Evolutionary conservation across 2,329 filamentous ascomycete genomes (phyloP), one percentile per base, ranked within the genome.

Genomic region (Ophiocordyceps australis): DNA sequence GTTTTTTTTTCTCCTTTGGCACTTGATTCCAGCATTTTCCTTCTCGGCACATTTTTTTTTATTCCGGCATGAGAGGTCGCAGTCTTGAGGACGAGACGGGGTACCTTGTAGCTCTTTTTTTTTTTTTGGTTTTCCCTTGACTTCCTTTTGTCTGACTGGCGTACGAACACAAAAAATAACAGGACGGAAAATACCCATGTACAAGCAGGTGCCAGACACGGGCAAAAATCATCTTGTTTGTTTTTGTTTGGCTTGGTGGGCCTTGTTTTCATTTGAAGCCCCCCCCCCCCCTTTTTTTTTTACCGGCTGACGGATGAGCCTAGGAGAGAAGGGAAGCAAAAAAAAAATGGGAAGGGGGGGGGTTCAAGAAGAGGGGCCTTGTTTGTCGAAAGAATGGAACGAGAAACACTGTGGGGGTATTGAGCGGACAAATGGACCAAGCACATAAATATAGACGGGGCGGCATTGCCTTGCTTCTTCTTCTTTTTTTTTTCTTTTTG

Each of bases 151-250:
- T n/a, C n/a, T n/a, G n/a, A n/a, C n/a, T 13, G 28, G 28, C 28
- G 28, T 19, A 27, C 22, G 28, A 30, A 30, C 27, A 30, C 22
- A 16, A n/a, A n/a, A n/a, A n/a, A n/a, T n/a, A n/a, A n/a, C n/a
- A n/a, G 7, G 28, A 26, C 20, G 16, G 28, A 23, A 25, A 29
- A 29, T 29, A 29, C 28, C 28, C 23, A n/a, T n/a, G n/a, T n/a
- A n/a, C n/a, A n/a, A n/a, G 11, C 24, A 20, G 18, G 20, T 15
- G 10, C 17, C 20, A 12, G 24, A 12, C 25, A 17, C 22, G 22
- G 15, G 22, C 22, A 11, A 23, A 10, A 15, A 14, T 14, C 17
- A 14, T 24, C n/a, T 14, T 5, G 9, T 8, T 9, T 16, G 16
- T 24, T 24, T 3, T 23, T 17, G 4, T 15, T 23, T 23, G 14